Conservation (phyloP, 306 rosid genomes). For the Inga leiocalycina region DNA sequence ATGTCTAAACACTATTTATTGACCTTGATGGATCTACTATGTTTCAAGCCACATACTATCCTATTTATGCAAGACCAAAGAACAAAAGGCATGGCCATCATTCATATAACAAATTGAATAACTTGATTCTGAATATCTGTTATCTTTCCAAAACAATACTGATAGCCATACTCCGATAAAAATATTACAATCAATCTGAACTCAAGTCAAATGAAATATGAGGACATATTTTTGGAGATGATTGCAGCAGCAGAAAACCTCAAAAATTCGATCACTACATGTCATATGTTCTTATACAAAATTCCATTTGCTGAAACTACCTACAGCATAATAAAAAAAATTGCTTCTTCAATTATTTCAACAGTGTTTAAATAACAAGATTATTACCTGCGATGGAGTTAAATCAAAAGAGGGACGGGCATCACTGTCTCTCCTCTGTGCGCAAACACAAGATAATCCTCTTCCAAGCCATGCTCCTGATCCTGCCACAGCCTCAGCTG, state of each 20-base stretch:
- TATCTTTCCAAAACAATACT: neutral
- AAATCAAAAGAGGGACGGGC: constrained; percentile 90
- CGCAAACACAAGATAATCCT: constrained; percentile 96
- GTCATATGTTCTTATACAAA: neutral
- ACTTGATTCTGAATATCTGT: neutral
- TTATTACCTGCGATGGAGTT: constrained; percentile 74
- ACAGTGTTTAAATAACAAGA: constrained; percentile 12
- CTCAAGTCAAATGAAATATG: neutral
- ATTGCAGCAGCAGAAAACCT: neutral
- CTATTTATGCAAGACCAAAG: neutral
- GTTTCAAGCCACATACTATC: neutral
- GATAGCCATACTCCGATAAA: neutral
- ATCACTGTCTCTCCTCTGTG: constrained; percentile 91
- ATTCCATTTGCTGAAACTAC: neutral
- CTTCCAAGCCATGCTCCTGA: constrained; percentile 98
- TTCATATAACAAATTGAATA: neutral
- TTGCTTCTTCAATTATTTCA: neutral
- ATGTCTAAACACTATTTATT: neutral
- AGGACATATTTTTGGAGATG: neutral
- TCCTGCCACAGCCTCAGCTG: constrained; percentile 99
- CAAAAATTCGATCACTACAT: neutral
- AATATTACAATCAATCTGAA: neutral
- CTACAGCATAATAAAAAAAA: constrained; percentile 20
- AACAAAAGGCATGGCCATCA: neutral
- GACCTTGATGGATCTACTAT: neutral